Conservation (phyloP, 352 stramenopile species). For the Phytophthora pisi region DNA sequence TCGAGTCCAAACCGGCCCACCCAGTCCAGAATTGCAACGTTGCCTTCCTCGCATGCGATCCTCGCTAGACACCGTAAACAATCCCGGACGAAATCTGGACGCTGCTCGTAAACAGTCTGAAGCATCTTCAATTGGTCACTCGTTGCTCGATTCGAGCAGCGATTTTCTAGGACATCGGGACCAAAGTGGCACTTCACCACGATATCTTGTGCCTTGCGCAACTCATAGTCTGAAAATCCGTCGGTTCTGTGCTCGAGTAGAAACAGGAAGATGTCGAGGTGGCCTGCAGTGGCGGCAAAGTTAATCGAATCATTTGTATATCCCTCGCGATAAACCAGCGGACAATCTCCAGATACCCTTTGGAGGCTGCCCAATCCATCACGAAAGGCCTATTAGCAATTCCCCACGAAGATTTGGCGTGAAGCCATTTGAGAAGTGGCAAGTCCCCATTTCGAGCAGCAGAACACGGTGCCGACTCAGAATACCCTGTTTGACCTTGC, state of each 20-base stretch:
- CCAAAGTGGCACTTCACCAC: neutral
- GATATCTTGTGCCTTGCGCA: neutral
- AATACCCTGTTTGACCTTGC: no score
- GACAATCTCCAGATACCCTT: neutral
- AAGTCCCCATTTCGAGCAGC: neutral
- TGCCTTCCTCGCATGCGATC: neutral
- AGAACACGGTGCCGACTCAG: neutral
- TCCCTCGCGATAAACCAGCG: neutral
- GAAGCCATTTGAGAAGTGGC: neutral
- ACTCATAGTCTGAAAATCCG: neutral
- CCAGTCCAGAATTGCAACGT: neutral
- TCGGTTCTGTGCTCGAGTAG: neutral
- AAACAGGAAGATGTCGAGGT: neutral
- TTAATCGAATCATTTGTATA: neutral
- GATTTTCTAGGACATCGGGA: neutral
- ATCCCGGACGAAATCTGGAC: neutral
- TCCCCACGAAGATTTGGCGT: no score
- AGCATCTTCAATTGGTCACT: neutral
- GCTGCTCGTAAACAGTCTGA: neutral
- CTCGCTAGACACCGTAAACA: neutral
- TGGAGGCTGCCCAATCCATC: neutral
- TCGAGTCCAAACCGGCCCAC: neutral
- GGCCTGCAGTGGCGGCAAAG: neutral
- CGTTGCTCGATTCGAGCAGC: neutral
- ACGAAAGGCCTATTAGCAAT: no score